Percentiles rank a stretch among this genome's conserved stretches.
phyloP scores from a whole-genome alignment of 2,329 filamentous ascomycete genomes.

The Trichoderma brevicompactum region DNA sequence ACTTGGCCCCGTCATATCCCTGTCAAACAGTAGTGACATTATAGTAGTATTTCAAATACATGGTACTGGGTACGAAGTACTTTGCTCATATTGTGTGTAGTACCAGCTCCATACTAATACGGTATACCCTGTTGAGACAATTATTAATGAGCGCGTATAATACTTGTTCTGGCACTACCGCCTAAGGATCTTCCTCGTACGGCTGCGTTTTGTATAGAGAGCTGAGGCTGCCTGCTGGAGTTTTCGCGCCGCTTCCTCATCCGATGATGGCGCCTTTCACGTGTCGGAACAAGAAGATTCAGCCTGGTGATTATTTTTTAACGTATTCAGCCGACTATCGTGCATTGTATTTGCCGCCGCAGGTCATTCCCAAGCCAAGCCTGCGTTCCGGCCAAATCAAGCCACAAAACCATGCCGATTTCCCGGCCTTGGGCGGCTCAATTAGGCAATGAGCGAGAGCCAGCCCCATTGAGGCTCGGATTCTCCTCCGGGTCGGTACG shows the following conservation, averaged over 20 bases:
- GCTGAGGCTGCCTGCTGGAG: no score
- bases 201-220: no score
- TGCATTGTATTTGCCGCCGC: neutral
- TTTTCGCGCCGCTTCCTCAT: no score
- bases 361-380: neutral
- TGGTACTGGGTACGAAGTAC: no score
- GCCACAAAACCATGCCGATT: slow-evolving; percentile 12
- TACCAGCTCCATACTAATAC: neutral
- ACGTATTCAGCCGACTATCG: neutral
- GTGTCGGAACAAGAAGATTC: neutral
- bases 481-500: slow-evolving; percentile 15
- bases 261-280: neutral
- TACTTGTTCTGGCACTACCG: no score
- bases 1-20: neutral
- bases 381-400: slow-evolving; percentile 1
- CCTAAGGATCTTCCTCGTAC: no score
- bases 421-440: neutral
- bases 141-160: no score
- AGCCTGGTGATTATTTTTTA: neutral
- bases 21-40: slow-evolving; percentile 1
- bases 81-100: neutral
- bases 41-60: no score
- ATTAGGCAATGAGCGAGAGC: slow-evolving; percentile 13
- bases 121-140: no score
- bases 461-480: neutral